These are phyloP conservation scores for Penicillium taxi DNA, from an alignment of 495 filamentous ascomycete genomes.

Conservation along the genomic window DNA sequence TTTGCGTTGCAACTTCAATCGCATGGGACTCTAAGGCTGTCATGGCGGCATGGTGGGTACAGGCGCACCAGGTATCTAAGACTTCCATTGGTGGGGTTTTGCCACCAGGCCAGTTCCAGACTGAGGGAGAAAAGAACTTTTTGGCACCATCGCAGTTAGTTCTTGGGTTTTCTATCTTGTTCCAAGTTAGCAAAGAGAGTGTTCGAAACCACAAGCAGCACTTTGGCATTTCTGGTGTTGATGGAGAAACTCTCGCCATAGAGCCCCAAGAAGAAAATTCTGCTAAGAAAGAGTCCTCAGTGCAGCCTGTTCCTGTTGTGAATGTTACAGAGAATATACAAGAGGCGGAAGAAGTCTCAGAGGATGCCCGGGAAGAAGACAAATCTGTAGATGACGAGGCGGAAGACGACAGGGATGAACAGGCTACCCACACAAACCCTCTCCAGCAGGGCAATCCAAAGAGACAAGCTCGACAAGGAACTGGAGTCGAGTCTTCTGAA, in stretches of 20 bases:
- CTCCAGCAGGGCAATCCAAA: constrained; percentile 26
- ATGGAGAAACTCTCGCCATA: constrained; percentile 1
- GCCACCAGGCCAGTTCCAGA: constrained; percentile 63
- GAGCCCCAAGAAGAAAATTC: constrained; percentile 1
- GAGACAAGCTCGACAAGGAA: constrained; percentile 19
- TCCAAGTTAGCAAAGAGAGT: constrained; percentile 83
- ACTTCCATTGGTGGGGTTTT: constrained; percentile 63
- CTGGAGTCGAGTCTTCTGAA: constrained; percentile 20
- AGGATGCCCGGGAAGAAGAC: constrained; percentile 10
- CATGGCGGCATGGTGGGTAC: constrained; percentile 93
- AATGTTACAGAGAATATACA: too few relatives aligned
- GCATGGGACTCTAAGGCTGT: constrained; percentile 95
- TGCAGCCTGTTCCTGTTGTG: too few relatives aligned
- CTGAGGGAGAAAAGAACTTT: constrained; percentile 81
- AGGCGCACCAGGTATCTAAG: constrained; percentile 81
- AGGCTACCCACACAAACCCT: constrained; percentile 18
- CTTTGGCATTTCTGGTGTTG: constrained; percentile 29
- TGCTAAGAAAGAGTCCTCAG: neutral
- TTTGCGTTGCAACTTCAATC: constrained; percentile 72
- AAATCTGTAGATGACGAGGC: constrained; percentile 24
- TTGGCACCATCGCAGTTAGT: constrained; percentile 82
- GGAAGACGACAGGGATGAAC: constrained; percentile 15
- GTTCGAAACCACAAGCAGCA: constrained; percentile 69
- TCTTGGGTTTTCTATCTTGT: constrained; percentile 80
- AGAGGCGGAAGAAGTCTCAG: constrained; percentile 2